phyloP scores from a whole-genome alignment of 345 rosid species.

The Populus davidiana region DNA sequence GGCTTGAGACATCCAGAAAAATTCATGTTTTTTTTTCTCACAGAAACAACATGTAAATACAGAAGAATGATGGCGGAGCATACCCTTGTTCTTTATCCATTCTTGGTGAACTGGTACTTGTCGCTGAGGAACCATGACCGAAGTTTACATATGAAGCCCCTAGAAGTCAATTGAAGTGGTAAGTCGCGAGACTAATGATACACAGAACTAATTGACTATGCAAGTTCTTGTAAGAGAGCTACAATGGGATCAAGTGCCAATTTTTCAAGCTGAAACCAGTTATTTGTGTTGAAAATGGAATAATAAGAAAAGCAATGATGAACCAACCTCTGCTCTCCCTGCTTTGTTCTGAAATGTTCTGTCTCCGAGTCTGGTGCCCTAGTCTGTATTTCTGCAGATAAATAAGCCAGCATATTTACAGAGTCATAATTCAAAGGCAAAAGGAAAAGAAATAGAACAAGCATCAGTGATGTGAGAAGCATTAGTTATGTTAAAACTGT shows the following conservation, averaged over 20 bases:
- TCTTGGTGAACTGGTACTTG: conserved; percentile 30
- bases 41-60: background rate
- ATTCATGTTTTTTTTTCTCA: background rate
- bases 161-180: conserved; percentile 1
- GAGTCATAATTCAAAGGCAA: background rate
- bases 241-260: background rate
- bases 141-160: conserved; percentile 49
- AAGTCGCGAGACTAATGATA: background rate
- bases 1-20: background rate
- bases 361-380: conserved; percentile 65
- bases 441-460: background rate
- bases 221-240: background rate
- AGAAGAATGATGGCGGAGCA: background rate
- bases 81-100: conserved; percentile 41
- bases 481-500: background rate
- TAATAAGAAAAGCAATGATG: background rate
- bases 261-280: background rate
- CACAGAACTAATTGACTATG: background rate
- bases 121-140: conserved; percentile 27
- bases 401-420: background rate
- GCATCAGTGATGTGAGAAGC: background rate
- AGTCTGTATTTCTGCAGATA: conserved; percentile 74
- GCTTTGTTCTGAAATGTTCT: conserved; percentile 34
- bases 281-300: too few relatives aligned
- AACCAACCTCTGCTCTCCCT: conserved; percentile 46